Evolutionary conservation across 176 grass and related monocot genomes (phyloP), one percentile per base, ranked within the genome.

Genomic region (Carex parvula): DNA sequence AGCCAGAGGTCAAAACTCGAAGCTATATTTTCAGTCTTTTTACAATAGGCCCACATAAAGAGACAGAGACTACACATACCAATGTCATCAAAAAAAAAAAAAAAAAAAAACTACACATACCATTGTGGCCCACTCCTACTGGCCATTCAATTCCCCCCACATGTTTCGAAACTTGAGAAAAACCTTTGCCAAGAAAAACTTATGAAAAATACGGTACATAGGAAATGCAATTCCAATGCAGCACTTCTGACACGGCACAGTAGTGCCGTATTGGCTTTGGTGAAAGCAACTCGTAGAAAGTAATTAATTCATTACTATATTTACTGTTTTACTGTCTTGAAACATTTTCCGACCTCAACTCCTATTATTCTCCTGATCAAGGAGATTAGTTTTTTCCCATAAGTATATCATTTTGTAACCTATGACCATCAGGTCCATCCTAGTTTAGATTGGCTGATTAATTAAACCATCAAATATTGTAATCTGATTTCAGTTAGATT

Each of bases 161-260:
- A 30, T 37, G 18, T 81, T 81, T 55, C 18, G 60, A 50, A 35
- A 57, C 72, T 16, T 33, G 35, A 56, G 60, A 60, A 50, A 70
- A 50, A 50, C 46, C 46, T 50, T 50, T 50, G 46, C 46, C 46
- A 50, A 12, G 46, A 3, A 50, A 11, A 50, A 50, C 2, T 50
- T 11, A 50, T 50, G 46, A 50, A 10, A 50, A 11, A 54, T 46
- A 54, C 87, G 77, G 78, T 85, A 78, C 67, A 60, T 60, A 33
- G 62, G 80, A 88, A 84, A 81, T 89, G 64, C 75, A 85, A 85
- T 32, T 89, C 76, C 64, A 30, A 84, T 79, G 79, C 64, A 85
- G 56, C 37, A 69, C 52, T 60, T 42, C 52, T 39, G 64, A 59
- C 67, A 63, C 15, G 41, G 78, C 2, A 81, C 84, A 85, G 70